A percentile compares a stretch with the other conserved stretches of the same genome.
Conservation (phyloP, 1,284 basidiomycete species). For the Malassezia nana region DNA sequence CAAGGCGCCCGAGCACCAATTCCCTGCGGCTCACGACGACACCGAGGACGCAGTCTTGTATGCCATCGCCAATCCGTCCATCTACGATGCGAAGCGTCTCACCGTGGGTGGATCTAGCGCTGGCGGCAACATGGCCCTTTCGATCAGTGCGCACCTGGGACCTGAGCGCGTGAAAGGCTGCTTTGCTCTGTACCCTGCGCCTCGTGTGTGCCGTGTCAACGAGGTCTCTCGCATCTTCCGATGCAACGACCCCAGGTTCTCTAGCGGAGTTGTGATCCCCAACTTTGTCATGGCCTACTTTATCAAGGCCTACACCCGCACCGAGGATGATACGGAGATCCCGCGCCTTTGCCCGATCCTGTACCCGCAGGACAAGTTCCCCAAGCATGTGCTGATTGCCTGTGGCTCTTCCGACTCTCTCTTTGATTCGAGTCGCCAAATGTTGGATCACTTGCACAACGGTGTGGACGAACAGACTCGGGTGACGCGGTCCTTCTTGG, state of each 20-base stretch:
- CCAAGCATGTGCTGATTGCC: conserved; percentile 24
- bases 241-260: conserved; percentile 9
- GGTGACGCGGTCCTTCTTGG: conserved; percentile 21
- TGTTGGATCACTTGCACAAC: conserved; percentile 27
- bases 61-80: conserved; percentile 19
- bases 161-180: conserved; percentile 25
- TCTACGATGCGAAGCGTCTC: conserved; percentile 22
- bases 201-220: conserved; percentile 19
- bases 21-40: conserved; percentile 32
- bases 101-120: conserved; percentile 36
- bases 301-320: conserved; percentile 22
- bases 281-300: conserved; percentile 22
- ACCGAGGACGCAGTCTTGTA: conserved; percentile 27
- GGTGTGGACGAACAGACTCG: conserved; percentile 12
- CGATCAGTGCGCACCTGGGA: conserved; percentile 20
- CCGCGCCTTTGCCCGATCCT: conserved; percentile 25
- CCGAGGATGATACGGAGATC: conserved; percentile 6
- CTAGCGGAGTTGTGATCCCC: conserved; percentile 25
- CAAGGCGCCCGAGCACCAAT: conserved; percentile 35
- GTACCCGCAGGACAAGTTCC: conserved; percentile 17
- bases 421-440: conserved; percentile 20
- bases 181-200: conserved; percentile 24
- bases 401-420: conserved; percentile 34
- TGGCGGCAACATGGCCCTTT: conserved; percentile 35
- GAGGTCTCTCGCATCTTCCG: neutral